Evolutionary conservation across 2,329 filamentous ascomycete species (phyloP), one percentile per base, ranked within the genome.

Genomic region (Monosporascus sp.): DNA sequence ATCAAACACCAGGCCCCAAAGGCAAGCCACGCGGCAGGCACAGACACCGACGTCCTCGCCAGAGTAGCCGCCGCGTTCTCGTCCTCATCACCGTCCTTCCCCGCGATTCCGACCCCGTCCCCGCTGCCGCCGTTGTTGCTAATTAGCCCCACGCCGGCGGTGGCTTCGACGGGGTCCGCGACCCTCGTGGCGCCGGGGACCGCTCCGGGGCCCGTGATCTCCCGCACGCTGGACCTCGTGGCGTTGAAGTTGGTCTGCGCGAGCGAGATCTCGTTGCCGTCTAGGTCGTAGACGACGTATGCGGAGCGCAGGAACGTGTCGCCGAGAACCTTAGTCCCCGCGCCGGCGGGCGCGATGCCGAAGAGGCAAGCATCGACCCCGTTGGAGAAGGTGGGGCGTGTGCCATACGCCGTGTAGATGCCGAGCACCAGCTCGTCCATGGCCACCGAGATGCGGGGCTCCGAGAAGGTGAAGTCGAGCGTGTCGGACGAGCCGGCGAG

Each of bases 241-340:
- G 77, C 73, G 64, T 87, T 82, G 68, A 84, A 85, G 49, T 77
- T 80, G 19, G 86, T 86, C 67, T 87, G 83, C 1, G 86, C 88
- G 34, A 91, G 71, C 2, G 84, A 86, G 59, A 91, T 84, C 69
- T 87, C 77, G 66, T 90, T 84, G 67, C 88, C 89, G 27, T 76
- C 81, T 22, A 90, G 74, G 66, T 91, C 87, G 66, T 88, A 91
- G 11, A 91, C 87, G 16, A 90, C 80, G 61, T 91, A 91, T 0
- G 87, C 87, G 37, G 84, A 87, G 48, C 88, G 78, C 52, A 91
- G 73, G 67, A 91, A 91, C 0, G 87, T 88, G 65, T 91, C 88
- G 17, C 88, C 88, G 27, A 91, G 73, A 2, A 90, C 81, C 44
- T 79, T 77, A n/a, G 79, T 79, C 31, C 77, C 74, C 1, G 68